A percentile compares a stretch with the other conserved stretches of the same genome.
phyloP scores from a whole-genome alignment of 768 basidiomycete genomes.

The Hypholoma fasciculare region DNA sequence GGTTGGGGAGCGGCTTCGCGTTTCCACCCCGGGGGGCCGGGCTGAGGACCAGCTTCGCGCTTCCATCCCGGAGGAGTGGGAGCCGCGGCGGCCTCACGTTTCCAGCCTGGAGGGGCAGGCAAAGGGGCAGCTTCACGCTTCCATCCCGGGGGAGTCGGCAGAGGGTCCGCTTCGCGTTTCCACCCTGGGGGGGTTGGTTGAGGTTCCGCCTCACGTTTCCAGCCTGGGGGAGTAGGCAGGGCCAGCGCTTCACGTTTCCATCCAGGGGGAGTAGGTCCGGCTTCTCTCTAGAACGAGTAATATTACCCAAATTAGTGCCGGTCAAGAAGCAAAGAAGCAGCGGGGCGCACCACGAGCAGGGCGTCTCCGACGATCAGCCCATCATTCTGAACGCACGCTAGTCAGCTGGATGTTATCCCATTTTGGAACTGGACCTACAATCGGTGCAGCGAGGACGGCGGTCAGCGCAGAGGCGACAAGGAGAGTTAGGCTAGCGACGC shows the following conservation, averaged over 20 bases:
- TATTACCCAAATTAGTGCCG: background rate
- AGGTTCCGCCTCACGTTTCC: conserved; percentile 19
- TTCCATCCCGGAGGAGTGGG: conserved; percentile 13
- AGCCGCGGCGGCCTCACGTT: background rate
- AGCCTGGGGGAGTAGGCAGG: conserved; percentile 1
- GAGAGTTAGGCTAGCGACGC: conserved; percentile 23
- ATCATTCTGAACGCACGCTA: conserved; percentile 12
- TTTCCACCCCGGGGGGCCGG: conserved; percentile 12
- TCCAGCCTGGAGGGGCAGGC: background rate
- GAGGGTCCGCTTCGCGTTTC: conserved; percentile 16
- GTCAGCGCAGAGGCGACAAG: conserved; percentile 23
- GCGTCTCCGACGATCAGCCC: conserved; percentile 10
- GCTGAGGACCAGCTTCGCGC: conserved; percentile 13
- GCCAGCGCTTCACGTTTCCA: conserved; percentile 22
- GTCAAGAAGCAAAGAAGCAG: background rate
- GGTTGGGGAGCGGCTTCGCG: background rate
- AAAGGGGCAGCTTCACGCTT: background rate
- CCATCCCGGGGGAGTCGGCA: background rate
- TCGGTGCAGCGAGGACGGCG: conserved; percentile 22
- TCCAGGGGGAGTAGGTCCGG: conserved; percentile 6
- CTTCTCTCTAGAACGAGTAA: background rate
- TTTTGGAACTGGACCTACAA: conserved; percentile 20
- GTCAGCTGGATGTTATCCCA: background rate
- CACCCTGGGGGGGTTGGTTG: conserved; percentile 9
- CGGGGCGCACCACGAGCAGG: conserved; percentile 15